phyloP scores from a whole-genome alignment of 257 asterid species.

The Jasminum sambac region DNA sequence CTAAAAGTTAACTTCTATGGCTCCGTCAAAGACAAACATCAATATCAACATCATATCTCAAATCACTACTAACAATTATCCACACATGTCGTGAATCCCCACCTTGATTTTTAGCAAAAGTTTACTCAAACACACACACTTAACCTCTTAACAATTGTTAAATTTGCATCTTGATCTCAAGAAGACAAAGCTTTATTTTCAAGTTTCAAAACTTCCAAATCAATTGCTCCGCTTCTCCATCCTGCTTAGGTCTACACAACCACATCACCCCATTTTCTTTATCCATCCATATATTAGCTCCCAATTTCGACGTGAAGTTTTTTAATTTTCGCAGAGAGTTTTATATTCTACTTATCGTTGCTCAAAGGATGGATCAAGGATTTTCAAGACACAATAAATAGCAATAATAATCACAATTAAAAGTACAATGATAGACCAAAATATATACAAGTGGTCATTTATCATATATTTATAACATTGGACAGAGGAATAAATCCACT shows the following conservation, averaged over 20 bases:
- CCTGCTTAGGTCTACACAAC: not conserved
- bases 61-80: too few species aligned
- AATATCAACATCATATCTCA: too few species aligned
- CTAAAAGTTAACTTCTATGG: too few species aligned
- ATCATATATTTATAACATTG: too few species aligned
- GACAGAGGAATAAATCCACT: too few species aligned
- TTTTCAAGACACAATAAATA: not conserved
- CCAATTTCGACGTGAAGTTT: not conserved
- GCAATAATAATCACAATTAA: not conserved
- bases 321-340: not conserved
- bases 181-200: not conserved
- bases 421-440: too few species aligned
- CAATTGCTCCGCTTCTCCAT: not conserved
- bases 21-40: too few species aligned
- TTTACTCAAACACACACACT: too few species aligned
- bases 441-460: too few species aligned
- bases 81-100: too few species aligned
- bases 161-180: not conserved
- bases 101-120: too few species aligned
- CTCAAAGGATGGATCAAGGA: not conserved
- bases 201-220: slow-evolving; percentile 3
- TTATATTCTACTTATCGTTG: not conserved
- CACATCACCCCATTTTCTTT: not conserved
- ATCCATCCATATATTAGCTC: not conserved
- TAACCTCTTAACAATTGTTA: not conserved